Conservation (phyloP, 257 asterid species). For the Pogostemon cablin region DNA sequence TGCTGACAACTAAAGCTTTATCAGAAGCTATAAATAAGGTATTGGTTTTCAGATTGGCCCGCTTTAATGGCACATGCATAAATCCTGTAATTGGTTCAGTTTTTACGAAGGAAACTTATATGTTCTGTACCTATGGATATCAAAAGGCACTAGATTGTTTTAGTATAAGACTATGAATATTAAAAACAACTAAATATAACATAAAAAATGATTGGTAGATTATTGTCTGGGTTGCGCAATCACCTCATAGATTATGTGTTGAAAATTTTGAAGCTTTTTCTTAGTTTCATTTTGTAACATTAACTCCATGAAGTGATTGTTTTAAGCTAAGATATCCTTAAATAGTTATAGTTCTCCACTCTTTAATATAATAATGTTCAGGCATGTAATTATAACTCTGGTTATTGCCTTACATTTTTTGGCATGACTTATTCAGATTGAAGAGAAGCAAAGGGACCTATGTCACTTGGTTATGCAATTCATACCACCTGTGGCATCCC, state of each 20-base stretch:
- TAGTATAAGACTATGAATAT: background rate
- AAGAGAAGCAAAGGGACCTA: slow-evolving; percentile 93
- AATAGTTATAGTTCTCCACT: background rate
- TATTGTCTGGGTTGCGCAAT: background rate
- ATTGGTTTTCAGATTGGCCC: slow-evolving; percentile 26
- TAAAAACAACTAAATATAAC: background rate
- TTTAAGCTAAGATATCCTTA: background rate
- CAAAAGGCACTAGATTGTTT: slow-evolving; percentile 2
- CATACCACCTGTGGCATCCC: slow-evolving; percentile 77
- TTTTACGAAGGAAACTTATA: slow-evolving; percentile 1
- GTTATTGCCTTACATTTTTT: slow-evolving; percentile 13
- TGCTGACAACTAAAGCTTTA: slow-evolving; percentile 81
- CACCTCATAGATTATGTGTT: background rate
- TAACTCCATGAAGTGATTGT: background rate
- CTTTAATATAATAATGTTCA: background rate
- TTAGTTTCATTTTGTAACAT: background rate
- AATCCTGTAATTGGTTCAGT: slow-evolving; percentile 7
- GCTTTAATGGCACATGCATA: slow-evolving; percentile 14
- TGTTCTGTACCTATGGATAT: slow-evolving; percentile 1
- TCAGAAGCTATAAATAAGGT: slow-evolving; percentile 87
- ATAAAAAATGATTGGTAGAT: slow-evolving; percentile 12
- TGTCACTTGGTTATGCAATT: slow-evolving; percentile 90
- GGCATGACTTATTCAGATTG: slow-evolving; percentile 58
- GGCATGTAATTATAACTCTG: slow-evolving; percentile 22
- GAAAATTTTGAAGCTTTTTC: background rate